phyloP scores from a whole-genome alignment of 83 land plant species.

The Thuja plicata region DNA sequence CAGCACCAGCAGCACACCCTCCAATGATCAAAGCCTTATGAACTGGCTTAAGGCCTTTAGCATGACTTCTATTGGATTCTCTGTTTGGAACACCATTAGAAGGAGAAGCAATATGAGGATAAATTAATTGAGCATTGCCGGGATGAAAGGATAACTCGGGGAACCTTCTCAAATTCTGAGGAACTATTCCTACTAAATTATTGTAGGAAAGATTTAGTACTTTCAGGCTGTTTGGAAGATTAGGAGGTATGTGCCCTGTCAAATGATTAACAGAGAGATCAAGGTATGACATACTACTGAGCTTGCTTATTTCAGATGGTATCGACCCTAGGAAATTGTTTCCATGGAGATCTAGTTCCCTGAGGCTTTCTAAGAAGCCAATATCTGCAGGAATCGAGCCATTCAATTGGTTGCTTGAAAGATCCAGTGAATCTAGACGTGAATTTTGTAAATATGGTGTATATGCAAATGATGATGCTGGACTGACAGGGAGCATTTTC shows the following conservation, averaged over 20 bases:
- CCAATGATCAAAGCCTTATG: slow-evolving; percentile 63
- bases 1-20: slow-evolving; percentile 55
- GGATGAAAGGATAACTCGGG: slow-evolving; percentile 87
- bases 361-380: slow-evolving; percentile 35
- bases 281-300: slow-evolving; percentile 50
- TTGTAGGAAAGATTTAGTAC: slow-evolving; percentile 66
- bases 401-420: slow-evolving; percentile 62
- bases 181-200: slow-evolving; percentile 75
- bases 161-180: slow-evolving; percentile 68
- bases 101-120: slow-evolving; percentile 43
- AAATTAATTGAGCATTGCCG: slow-evolving; percentile 61
- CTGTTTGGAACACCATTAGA: slow-evolving; percentile 25
- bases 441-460: slow-evolving; percentile 16
- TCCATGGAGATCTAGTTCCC: slow-evolving; percentile 44
- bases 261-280: slow-evolving; percentile 73
- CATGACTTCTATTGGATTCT: slow-evolving; percentile 14
- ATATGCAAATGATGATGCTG: slow-evolving; percentile 18
- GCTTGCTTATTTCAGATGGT: slow-evolving; percentile 47
- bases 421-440: slow-evolving; percentile 50
- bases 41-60: slow-evolving; percentile 33
- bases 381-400: slow-evolving; percentile 62
- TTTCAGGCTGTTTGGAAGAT: slow-evolving; percentile 46
- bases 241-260: slow-evolving; percentile 69
- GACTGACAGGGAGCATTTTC: slow-evolving; percentile 21
- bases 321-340: slow-evolving; percentile 59